Conservation (phyloP, 2,329 filamentous ascomycete species). For the Emericellopsis atlantica region DNA sequence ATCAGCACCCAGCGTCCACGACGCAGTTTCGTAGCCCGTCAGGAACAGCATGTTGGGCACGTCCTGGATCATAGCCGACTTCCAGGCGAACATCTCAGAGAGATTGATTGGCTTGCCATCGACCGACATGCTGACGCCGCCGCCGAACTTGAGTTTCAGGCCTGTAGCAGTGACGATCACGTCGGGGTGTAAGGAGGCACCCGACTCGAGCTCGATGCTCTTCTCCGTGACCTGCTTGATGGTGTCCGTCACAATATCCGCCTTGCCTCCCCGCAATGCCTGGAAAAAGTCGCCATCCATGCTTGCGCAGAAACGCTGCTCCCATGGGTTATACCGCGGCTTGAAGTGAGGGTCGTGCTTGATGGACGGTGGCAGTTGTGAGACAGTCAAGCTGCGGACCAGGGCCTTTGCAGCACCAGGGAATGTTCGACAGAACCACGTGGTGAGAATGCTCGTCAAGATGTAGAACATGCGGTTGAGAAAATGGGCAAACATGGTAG, state of each 20-base stretch:
- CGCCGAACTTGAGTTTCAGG: slow-evolving; percentile 40
- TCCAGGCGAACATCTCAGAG: slow-evolving; percentile 40
- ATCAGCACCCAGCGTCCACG: slow-evolving; percentile 52
- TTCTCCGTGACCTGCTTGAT: slow-evolving; percentile 30
- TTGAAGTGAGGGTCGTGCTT: slow-evolving; percentile 40
- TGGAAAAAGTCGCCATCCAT: slow-evolving; percentile 32
- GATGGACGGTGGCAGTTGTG: slow-evolving; percentile 34
- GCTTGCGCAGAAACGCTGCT: slow-evolving; percentile 54
- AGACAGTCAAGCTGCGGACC: slow-evolving; percentile 25
- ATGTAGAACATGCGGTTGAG: slow-evolving; percentile 35
- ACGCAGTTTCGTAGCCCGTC: slow-evolving; percentile 46
- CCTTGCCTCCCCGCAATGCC: slow-evolving; percentile 23
- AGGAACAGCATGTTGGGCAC: slow-evolving; percentile 47
- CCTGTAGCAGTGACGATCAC: slow-evolving; percentile 56
- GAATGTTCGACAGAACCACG: slow-evolving; percentile 34
- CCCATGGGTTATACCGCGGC: slow-evolving; percentile 45
- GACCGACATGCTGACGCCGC: slow-evolving; percentile 34
- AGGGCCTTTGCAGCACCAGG: slow-evolving; percentile 30
- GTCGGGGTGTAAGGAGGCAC: slow-evolving; percentile 37
- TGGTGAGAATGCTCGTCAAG: slow-evolving; percentile 23
- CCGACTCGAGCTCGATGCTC: slow-evolving; percentile 28
- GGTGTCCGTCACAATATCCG: slow-evolving; percentile 26
- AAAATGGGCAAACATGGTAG: slow-evolving; percentile 25
- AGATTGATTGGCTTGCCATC: slow-evolving; percentile 33
- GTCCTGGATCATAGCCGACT: slow-evolving; percentile 46